These are phyloP conservation scores for Trichoderma sp. DNA, from an alignment of 2,329 filamentous ascomycete genomes.

Conservation along the genomic window DNA sequence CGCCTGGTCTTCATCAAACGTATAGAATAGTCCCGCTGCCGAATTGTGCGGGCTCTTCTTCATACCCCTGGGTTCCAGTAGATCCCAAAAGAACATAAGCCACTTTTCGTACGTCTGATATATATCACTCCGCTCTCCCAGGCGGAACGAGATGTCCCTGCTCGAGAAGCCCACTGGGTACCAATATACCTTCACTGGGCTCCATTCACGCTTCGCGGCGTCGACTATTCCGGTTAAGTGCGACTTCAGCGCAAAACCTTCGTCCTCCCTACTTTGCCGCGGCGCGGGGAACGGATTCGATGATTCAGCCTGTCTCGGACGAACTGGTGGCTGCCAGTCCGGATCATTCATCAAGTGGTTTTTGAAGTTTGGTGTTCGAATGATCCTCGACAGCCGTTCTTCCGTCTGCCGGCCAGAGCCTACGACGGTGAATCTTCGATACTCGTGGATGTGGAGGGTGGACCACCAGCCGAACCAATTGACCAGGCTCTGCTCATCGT, in stretches of 20 bases:
- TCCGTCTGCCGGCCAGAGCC: slow-evolving; percentile 45
- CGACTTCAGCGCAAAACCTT: neutral
- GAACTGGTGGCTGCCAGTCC: slow-evolving; percentile 35
- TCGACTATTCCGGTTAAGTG: neutral
- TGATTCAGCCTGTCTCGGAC: neutral
- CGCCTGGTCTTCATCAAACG: slow-evolving; percentile 46
- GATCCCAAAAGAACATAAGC: slow-evolving; percentile 32
- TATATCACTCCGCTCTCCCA: slow-evolving; percentile 30
- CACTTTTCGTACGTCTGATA: slow-evolving; percentile 35
- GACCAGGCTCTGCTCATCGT: slow-evolving; percentile 64
- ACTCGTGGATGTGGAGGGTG: slow-evolving; percentile 50
- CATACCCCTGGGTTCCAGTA: neutral
- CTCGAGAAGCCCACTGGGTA: slow-evolving; percentile 48
- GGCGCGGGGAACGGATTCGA: neutral
- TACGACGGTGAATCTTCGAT: slow-evolving; percentile 58
- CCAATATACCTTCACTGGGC: slow-evolving; percentile 40
- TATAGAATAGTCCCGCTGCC: slow-evolving; percentile 53
- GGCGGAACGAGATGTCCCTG: slow-evolving; percentile 34
- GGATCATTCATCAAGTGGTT: slow-evolving; percentile 43
- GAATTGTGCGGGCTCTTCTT: slow-evolving; percentile 33
- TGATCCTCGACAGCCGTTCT: slow-evolving; percentile 34
- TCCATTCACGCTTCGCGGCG: slow-evolving; percentile 19
- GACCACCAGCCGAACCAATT: slow-evolving; percentile 67
- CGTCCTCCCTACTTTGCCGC: neutral
- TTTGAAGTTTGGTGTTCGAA: slow-evolving; percentile 39